Percentiles rank a stretch among this genome's conserved stretches.
Conservation (phyloP, 2,329 filamentous ascomycete genomes). For the Rhytidhysteron rufulum region DNA sequence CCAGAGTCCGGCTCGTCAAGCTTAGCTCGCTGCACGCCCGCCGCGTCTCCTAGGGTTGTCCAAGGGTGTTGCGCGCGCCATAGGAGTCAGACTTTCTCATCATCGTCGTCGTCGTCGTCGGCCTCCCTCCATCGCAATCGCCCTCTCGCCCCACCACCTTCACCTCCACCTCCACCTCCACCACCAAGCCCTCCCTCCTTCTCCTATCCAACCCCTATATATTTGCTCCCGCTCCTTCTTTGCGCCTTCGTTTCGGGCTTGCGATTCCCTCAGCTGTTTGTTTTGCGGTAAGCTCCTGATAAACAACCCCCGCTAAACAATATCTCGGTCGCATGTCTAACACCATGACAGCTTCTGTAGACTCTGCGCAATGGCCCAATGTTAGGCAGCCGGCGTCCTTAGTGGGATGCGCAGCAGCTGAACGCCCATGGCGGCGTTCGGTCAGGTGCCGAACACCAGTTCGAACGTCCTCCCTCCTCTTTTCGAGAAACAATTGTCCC, state of each 20-base stretch:
- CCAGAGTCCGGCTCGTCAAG: background rate
- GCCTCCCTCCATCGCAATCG: slow-evolving; percentile 11
- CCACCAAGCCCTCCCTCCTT: slow-evolving; percentile 10
- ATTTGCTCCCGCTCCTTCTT: slow-evolving; percentile 11
- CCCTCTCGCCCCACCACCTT: slow-evolving; percentile 6
- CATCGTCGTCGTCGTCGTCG: slow-evolving; percentile 17
- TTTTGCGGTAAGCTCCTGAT: slow-evolving; percentile 27
- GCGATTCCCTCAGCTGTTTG: slow-evolving; percentile 15
- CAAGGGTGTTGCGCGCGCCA: background rate
- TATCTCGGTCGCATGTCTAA: slow-evolving; percentile 19
- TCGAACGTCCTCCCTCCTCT: slow-evolving; percentile 12
- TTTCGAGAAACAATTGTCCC: slow-evolving; percentile 12
- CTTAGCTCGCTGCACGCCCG: too few species aligned
- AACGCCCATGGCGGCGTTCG: slow-evolving; percentile 34
- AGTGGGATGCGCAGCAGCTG: slow-evolving; percentile 30
- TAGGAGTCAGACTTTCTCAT: slow-evolving; percentile 3
- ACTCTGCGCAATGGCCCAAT: slow-evolving; percentile 23
- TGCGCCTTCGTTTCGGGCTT: slow-evolving; percentile 11
- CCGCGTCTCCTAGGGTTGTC: background rate
- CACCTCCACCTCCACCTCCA: slow-evolving; percentile 10
- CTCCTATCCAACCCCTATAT: slow-evolving; percentile 15
- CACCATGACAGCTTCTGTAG: slow-evolving; percentile 16
- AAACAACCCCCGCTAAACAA: slow-evolving; percentile 14
- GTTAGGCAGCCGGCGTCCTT: slow-evolving; percentile 22
- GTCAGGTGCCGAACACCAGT: slow-evolving; percentile 18